Base-by-base conservation (phyloP, 495 filamentous ascomycete genomes). In the Delitschia confertaspora region DNA sequence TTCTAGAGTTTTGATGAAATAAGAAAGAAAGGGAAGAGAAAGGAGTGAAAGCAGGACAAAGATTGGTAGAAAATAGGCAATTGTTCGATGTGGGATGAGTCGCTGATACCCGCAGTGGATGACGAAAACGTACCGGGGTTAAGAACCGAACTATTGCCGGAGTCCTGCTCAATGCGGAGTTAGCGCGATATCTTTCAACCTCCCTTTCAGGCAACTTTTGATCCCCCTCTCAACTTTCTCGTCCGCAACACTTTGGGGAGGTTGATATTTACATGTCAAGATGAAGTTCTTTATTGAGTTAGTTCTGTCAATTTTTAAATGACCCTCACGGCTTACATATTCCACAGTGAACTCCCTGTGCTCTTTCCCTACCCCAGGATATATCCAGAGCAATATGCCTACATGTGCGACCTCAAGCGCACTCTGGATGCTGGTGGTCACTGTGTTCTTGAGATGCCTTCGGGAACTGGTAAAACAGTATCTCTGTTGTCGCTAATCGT, bases 371-470 rank as follows among this genome's bases (percentile, higher is more conserved):
- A 99, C 61, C 91, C 91, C 42, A 75, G 86, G 47, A 94, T 96
- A 59, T 96, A 96, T 62, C 93, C 91, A 69, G 87, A 95, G 61
- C 88, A 95, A 81, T 94, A 93, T 93, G 87, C 77, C 51, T 98
- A 98, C 67, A 99, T 99, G 91, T 89, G 84, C 56, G 93, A 95
- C 69, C 76, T 99, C 64, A 99, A 99, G 64, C 82, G 80, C 62
- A 95, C 89, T 20, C 81, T 99, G 59, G 91, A 96, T 72, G 84
- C 79, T 20, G 82, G 82, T 44, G 93, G 93, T 47, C 86, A 96
- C 68, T 93, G 88, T 65, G 88, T 99, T n/a, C 69, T 99, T 58
- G 91, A 99, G 67, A 99, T 99, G 91, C 91, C 91, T 69, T 99
- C 91, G 41, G 91, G 91, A n/a, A 99, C 91, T 20, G 91, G 91